Evolutionary conservation across 2,329 filamentous ascomycete species (phyloP).

Genomic region (Aspergillaceae sp.): DNA sequence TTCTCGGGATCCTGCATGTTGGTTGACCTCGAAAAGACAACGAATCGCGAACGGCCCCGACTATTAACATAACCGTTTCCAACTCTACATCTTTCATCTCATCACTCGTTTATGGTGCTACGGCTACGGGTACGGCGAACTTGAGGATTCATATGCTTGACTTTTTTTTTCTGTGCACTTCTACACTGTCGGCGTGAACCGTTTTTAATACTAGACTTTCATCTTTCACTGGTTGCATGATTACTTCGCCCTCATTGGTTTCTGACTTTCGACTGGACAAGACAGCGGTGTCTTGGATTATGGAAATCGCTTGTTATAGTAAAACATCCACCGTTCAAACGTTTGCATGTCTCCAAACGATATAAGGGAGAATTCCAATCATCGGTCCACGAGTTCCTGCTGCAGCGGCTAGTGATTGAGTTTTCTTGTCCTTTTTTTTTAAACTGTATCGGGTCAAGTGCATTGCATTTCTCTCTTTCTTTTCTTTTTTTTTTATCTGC

Average conservation of each 20-base stretch:
- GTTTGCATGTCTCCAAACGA: not conserved
- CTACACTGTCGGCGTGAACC: constrained; percentile 15
- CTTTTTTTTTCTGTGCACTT: constrained; percentile 3
- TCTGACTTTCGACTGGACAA: too few species aligned
- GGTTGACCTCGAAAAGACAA: constrained; percentile 6
- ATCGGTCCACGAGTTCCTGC: not conserved
- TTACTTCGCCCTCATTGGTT: constrained; percentile 3
- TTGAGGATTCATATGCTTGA: constrained; percentile 15
- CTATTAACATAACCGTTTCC: constrained; percentile 5
- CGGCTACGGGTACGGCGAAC: constrained; percentile 29
- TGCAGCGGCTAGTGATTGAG: not conserved
- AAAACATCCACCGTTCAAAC: not conserved
- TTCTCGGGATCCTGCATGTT: constrained; percentile 1
- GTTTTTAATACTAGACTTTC: constrained; percentile 19
- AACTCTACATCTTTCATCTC: constrained; percentile 19
- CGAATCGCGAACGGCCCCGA: constrained; percentile 1
- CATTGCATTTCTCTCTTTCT: not conserved
- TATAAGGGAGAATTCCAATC: not conserved
- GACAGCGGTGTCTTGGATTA: too few species aligned
- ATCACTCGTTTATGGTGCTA: constrained; percentile 30
- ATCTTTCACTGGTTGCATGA: constrained; percentile 15
- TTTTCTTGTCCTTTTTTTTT: not conserved
- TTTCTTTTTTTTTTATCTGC: not conserved
- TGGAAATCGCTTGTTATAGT: not conserved
- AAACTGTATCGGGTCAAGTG: not conserved